phyloP scores from a whole-genome alignment of 2,329 filamentous ascomycete species.

The Microcyclosporella mali region DNA sequence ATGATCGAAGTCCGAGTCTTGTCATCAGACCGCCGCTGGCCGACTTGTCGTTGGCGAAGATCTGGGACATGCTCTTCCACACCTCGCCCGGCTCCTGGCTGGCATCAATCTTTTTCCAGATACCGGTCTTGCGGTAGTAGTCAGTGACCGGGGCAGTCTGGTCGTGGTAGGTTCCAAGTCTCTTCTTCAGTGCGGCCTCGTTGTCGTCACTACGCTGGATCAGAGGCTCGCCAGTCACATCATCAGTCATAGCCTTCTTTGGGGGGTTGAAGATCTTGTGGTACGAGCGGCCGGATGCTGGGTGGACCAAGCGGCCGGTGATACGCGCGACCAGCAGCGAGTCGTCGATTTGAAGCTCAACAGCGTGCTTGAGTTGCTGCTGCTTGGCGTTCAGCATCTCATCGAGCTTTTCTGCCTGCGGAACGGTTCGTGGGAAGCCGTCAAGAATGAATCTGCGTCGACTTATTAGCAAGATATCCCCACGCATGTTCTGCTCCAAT shows the following conservation, averaged over 20 bases:
- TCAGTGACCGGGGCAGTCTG: constrained; percentile 89
- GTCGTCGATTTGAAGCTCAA: constrained; percentile 97
- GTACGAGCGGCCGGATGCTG: constrained; percentile 91
- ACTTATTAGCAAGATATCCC: constrained; percentile 7
- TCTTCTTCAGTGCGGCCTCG: constrained; percentile 90
- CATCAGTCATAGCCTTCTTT: constrained; percentile 89
- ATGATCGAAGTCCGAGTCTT: constrained; percentile 46
- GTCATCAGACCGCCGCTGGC: constrained; percentile 42
- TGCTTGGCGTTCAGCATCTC: constrained; percentile 74
- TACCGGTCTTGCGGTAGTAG: constrained; percentile 96
- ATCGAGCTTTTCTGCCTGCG: constrained; percentile 91
- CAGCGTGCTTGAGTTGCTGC: constrained; percentile 85
- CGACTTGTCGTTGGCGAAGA: constrained; percentile 56
- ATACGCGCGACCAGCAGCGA: constrained; percentile 88
- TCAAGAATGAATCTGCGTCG: constrained; percentile 85
- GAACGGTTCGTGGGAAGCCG: constrained; percentile 93
- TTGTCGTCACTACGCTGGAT: constrained; percentile 98
- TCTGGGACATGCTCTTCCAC: constrained; percentile 83
- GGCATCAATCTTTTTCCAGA: constrained; percentile 93
- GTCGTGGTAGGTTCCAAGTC: constrained; percentile 83
- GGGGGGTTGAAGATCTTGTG: constrained; percentile 99
- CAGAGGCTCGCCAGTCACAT: constrained; percentile 91
- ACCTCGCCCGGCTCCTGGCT: constrained; percentile 93
- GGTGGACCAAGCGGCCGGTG: constrained; percentile 91
- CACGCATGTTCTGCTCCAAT: neutral